Evolutionary conservation across 495 filamentous ascomycete species (phyloP).

Genomic region (Halenospora varia): DNA sequence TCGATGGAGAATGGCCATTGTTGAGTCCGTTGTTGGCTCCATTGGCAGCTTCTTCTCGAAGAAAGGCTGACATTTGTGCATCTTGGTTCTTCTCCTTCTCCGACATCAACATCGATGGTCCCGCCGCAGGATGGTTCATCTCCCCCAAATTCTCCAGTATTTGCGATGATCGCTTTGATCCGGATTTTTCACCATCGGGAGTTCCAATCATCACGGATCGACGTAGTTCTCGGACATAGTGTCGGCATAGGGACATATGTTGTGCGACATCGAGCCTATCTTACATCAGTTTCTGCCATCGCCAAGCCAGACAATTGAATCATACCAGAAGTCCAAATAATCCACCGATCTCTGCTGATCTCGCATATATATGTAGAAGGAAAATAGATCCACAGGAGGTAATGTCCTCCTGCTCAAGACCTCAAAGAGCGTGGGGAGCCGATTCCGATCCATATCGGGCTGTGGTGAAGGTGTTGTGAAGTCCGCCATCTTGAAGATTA

Average conservation of each 20-base stretch:
- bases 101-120: conserved; percentile 35
- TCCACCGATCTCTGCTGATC: conserved; percentile 97
- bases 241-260: conserved; percentile 95
- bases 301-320: too few species aligned
- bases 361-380: conserved; percentile 99
- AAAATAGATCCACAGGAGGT: conserved; percentile 92
- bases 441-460: conserved; percentile 60
- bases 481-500: conserved; percentile 18
- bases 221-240: conserved; percentile 94
- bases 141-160: conserved; percentile 70
- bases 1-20: conserved; percentile 59
- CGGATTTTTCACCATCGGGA: conserved; percentile 78
- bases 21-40: conserved; percentile 15
- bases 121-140: conserved; percentile 54
- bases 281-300: conserved; percentile 1
- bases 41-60: conserved; percentile 68
- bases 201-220: conserved; percentile 90
- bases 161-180: conserved; percentile 78
- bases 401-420: conserved; percentile 87
- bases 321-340: conserved; percentile 96
- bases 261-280: conserved; percentile 96
- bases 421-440: conserved; percentile 90
- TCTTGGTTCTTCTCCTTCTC: conserved; percentile 67
- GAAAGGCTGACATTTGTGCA: conserved; percentile 81
- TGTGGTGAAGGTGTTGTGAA: conserved; percentile 18